Evolutionary conservation across 2,329 filamentous ascomycete genomes (phyloP).

Genomic region (Sclerotinia glacialis): DNA sequence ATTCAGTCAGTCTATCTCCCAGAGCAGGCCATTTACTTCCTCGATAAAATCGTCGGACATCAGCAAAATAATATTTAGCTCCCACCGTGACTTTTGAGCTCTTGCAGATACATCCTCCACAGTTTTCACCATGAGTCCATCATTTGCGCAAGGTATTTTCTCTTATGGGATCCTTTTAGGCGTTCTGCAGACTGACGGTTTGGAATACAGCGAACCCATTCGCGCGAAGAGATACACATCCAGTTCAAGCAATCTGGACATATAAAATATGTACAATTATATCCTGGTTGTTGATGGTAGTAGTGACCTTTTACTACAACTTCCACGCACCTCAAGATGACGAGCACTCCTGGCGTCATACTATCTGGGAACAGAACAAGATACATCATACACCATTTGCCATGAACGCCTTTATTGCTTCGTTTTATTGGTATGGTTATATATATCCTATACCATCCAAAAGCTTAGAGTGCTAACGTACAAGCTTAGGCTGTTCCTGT

Average conservation of each 20-base stretch:
- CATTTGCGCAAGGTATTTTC: conserved; percentile 19
- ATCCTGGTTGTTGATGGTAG: conserved; percentile 71
- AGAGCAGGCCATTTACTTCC: neutral
- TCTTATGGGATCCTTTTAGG: neutral
- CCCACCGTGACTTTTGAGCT: neutral
- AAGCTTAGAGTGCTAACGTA: neutral
- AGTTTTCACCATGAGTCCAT: conserved; percentile 7
- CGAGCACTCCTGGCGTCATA: conserved; percentile 51
- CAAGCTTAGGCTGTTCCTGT: conserved; percentile 63
- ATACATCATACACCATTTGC: conserved; percentile 69
- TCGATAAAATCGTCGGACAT: neutral
- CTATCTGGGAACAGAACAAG: conserved; percentile 73
- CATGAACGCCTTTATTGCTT: conserved; percentile 61
- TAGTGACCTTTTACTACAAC: conserved; percentile 73
- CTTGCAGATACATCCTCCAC: neutral
- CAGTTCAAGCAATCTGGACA: conserved; percentile 57
- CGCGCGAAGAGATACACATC: conserved; percentile 64
- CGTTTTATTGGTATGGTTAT: conserved; percentile 71
- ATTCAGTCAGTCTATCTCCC: neutral
- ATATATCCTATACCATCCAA: neutral
- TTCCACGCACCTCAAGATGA: conserved; percentile 61
- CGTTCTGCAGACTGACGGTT: neutral
- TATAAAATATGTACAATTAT: conserved; percentile 75
- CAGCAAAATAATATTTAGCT: neutral
- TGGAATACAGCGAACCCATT: conserved; percentile 68